phyloP scores from a whole-genome alignment of 768 basidiomycete species.

The Holtermanniella nyarrowii region DNA sequence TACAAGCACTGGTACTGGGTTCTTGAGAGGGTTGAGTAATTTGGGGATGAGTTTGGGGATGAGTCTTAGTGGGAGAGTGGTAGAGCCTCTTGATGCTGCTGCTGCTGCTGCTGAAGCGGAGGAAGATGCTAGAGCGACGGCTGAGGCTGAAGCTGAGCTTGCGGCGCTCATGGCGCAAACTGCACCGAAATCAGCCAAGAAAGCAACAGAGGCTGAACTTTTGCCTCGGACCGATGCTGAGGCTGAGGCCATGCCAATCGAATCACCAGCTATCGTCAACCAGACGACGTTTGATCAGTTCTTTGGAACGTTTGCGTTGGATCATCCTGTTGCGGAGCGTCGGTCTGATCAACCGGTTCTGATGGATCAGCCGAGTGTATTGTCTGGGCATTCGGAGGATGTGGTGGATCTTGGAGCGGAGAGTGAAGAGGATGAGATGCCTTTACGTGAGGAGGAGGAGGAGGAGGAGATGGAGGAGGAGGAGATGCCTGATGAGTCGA shows the following conservation, averaged over 20 bases:
- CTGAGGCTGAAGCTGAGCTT: background rate
- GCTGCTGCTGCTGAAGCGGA: slow-evolving; percentile 2
- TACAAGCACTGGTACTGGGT: slow-evolving; percentile 21
- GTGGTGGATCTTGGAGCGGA: background rate
- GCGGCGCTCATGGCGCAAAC: background rate
- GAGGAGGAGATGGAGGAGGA: slow-evolving; percentile 7
- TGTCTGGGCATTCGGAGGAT: background rate
- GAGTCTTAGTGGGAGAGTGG: slow-evolving; percentile 52
- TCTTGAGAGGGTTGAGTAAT: slow-evolving; percentile 25
- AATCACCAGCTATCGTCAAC: no score
- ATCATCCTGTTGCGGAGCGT: background rate
- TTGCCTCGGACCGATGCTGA: no score
- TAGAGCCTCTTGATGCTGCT: background rate
- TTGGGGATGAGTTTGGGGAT: slow-evolving; percentile 33
- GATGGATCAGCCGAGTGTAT: background rate
- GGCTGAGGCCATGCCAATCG: no score
- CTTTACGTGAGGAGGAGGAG: no score
- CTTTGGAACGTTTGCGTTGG: background rate
- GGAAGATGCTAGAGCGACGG: slow-evolving; percentile 3
- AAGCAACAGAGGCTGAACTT: no score
- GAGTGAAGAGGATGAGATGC: slow-evolving; percentile 4
- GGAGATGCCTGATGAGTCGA: slow-evolving; percentile 2
- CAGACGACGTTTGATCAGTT: background rate
- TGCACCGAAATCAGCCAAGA: background rate
- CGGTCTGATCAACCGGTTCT: background rate